A percentile compares a stretch with the other conserved stretches of the same genome.
These are phyloP conservation scores for Bonia amplexicaulis DNA, from an alignment of 176 grass and related monocot genomes.

Conservation along the genomic window DNA sequence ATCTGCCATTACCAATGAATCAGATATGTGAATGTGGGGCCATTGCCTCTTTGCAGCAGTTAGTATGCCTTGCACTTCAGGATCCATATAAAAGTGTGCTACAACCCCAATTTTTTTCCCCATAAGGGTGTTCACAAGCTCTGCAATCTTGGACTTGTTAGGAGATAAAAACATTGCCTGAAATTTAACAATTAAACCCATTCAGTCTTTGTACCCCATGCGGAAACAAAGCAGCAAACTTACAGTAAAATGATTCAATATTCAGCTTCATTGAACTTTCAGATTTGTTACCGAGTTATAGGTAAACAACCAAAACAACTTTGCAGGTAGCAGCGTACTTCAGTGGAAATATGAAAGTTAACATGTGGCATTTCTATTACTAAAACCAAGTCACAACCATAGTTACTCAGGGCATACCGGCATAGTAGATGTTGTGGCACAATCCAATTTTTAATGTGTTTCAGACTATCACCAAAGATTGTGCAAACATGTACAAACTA, in stretches of 20 bases:
- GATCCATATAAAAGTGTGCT: slow-evolving; percentile 99
- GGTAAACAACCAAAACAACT: not conserved
- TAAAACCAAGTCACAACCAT: not conserved
- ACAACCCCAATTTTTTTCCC: slow-evolving; percentile 85
- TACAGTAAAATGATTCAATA: not conserved
- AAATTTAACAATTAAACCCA: slow-evolving; percentile 18
- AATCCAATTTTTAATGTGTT: too few relatives aligned
- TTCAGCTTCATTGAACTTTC: not conserved
- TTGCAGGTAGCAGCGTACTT: not conserved
- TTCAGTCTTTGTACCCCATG: not conserved
- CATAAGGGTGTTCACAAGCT: slow-evolving; percentile 59
- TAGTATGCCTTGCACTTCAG: slow-evolving; percentile 92
- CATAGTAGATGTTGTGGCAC: too few relatives aligned
- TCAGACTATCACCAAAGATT: too few relatives aligned
- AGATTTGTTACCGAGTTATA: not conserved
- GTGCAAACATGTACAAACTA: too few relatives aligned
- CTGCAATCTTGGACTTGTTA: slow-evolving; percentile 55
- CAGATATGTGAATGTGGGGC: slow-evolving; percentile 96
- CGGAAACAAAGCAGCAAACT: slow-evolving; percentile 3
- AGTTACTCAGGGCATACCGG: not conserved
- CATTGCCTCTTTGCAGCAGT: slow-evolving; percentile 88
- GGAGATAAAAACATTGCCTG: slow-evolving; percentile 94
- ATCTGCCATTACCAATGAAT: slow-evolving; percentile 96
- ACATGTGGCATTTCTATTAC: not conserved
- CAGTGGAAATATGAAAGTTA: not conserved